Evolutionary conservation across 2,329 filamentous ascomycete species (phyloP).

Genomic region (Phyllosticta ampelicida): DNA sequence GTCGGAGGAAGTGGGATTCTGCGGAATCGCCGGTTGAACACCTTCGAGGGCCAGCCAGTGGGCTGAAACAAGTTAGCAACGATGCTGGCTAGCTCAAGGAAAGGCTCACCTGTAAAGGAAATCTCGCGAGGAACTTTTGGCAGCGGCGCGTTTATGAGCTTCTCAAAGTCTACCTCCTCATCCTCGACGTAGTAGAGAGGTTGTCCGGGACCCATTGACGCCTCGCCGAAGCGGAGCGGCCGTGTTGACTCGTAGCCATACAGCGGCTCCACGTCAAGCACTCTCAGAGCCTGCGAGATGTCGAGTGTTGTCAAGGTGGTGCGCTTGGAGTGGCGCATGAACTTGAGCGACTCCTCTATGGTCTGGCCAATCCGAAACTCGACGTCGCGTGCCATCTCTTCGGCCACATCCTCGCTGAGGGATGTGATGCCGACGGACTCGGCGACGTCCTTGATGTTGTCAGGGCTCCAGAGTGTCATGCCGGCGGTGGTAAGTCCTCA

Average conservation of each 20-base stretch:
- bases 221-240: slow-evolving; percentile 84
- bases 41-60: slow-evolving; percentile 98
- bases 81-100: background rate
- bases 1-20: slow-evolving; percentile 85
- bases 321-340: slow-evolving; percentile 85
- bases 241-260: slow-evolving; percentile 93
- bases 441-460: slow-evolving; percentile 91
- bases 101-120: slow-evolving; percentile 66
- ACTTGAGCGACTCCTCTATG: slow-evolving; percentile 85
- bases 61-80: slow-evolving; percentile 39
- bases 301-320: slow-evolving; percentile 85
- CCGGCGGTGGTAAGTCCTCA: background rate
- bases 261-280: slow-evolving; percentile 85
- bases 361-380: slow-evolving; percentile 93
- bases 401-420: slow-evolving; percentile 75
- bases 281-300: slow-evolving; percentile 71
- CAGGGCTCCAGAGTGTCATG: slow-evolving; percentile 75
- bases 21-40: slow-evolving; percentile 89
- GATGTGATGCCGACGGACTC: slow-evolving; percentile 84
- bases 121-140: slow-evolving; percentile 92
- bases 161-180: slow-evolving; percentile 97
- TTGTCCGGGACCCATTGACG: slow-evolving; percentile 84
- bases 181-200: slow-evolving; percentile 96
- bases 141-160: slow-evolving; percentile 90
- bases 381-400: slow-evolving; percentile 82